Conservation (phyloP, 106 monocot species). For the Amphibolis antarctica region DNA sequence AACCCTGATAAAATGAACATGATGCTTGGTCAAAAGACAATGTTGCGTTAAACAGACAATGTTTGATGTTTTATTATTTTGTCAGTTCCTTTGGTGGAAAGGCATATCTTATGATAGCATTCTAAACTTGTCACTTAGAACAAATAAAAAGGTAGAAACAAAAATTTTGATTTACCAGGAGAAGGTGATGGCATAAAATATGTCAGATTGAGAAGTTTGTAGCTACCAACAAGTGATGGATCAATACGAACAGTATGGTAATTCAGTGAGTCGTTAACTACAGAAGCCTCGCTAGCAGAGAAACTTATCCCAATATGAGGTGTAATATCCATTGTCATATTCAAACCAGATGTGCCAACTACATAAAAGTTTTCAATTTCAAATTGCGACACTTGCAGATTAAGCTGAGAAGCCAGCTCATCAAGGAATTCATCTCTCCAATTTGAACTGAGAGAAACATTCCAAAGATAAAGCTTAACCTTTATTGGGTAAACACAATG, state of each 20-base stretch:
- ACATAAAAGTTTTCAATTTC: constrained; percentile 94
- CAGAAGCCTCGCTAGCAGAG: constrained; percentile 33
- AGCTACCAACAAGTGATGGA: constrained; percentile 65
- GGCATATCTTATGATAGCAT: not conserved
- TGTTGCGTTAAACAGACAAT: too few species aligned
- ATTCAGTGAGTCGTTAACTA: constrained; percentile 47
- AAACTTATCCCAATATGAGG: constrained; percentile 79
- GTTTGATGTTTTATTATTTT: too few species aligned
- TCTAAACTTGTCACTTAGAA: not conserved
- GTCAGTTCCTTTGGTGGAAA: not conserved
- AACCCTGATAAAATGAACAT: not conserved
- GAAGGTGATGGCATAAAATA: constrained; percentile 61
- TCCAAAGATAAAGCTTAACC: constrained; percentile 61
- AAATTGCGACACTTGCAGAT: constrained; percentile 55
- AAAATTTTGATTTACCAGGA: constrained; percentile 47
- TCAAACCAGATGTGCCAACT: constrained; percentile 78
- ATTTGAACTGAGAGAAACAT: constrained; percentile 75
- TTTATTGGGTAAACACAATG: constrained; percentile 86
- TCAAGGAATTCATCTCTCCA: constrained; percentile 82
- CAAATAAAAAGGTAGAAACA: not conserved
- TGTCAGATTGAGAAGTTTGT: constrained; percentile 72
- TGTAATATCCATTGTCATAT: constrained; percentile 82
- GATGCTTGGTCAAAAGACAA: too few species aligned
- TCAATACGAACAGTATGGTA: constrained; percentile 48
- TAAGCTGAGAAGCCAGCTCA: constrained; percentile 72